Percentiles rank a stretch among this genome's conserved stretches.
These are phyloP conservation scores for Evansstolkia leycettana DNA, from an alignment of 495 filamentous ascomycete genomes.

Conservation along the genomic window DNA sequence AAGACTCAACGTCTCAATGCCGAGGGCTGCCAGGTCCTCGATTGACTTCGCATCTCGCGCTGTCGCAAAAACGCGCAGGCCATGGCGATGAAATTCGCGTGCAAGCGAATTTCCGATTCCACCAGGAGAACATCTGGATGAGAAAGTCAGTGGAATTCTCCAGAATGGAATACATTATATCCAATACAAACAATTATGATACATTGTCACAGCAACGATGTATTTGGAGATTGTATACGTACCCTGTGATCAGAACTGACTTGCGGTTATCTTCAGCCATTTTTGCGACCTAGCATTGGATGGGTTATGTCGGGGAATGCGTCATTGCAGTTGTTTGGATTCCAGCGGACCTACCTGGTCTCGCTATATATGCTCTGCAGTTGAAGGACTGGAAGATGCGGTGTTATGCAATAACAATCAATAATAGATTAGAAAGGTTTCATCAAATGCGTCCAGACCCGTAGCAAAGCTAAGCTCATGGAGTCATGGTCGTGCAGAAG, in stretches of 20 bases:
- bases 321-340: no score
- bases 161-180: slow-evolving; percentile 34
- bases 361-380: no score
- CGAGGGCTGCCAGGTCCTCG: slow-evolving; percentile 29
- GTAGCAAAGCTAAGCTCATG: no score
- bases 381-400: no score
- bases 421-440: no score
- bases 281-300: background rate
- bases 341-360: no score
- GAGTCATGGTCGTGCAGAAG: no score
- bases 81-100: slow-evolving; percentile 39
- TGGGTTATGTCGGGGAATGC: no score
- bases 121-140: slow-evolving; percentile 19
- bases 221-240: slow-evolving; percentile 5
- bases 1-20: slow-evolving; percentile 42
- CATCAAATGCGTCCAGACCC: no score
- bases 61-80: slow-evolving; percentile 44
- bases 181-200: background rate
- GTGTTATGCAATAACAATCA: no score
- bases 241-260: slow-evolving; percentile 37
- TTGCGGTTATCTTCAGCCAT: slow-evolving; percentile 23
- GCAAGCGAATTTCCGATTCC: slow-evolving; percentile 48
- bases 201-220: background rate
- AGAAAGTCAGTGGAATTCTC: slow-evolving; percentile 1
- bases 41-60: slow-evolving; percentile 38